A percentile compares a stretch with the other conserved stretches of the same genome.
Evolutionary conservation across 1,139 yeast species (phyloP).

Genomic region (Magnusiomyces tetraspermus): DNA sequence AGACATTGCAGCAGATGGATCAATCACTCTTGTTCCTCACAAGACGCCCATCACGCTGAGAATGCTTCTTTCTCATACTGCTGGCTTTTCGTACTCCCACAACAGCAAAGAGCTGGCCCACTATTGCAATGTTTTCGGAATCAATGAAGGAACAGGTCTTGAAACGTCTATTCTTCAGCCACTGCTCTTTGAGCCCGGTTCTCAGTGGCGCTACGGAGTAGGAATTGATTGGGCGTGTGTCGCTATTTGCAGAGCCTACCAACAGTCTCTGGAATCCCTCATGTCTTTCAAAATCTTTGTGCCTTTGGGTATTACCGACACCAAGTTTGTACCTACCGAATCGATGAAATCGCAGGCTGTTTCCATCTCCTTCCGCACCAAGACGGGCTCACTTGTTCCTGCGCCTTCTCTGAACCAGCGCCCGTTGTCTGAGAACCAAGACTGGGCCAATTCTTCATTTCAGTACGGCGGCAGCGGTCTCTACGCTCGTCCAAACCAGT

Average conservation of each 20-base stretch:
- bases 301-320: conserved; percentile 5
- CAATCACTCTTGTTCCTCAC: conserved; percentile 29
- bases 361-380: conserved; percentile 7
- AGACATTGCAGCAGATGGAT: conserved; percentile 35
- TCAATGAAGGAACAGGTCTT: conserved; percentile 10
- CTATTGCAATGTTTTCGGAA: conserved; percentile 6
- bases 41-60: conserved; percentile 36
- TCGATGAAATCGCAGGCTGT: conserved; percentile 3
- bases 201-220: conserved; percentile 43
- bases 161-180: conserved; percentile 30
- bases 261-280: neutral
- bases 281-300: conserved; percentile 1
- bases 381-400: neutral
- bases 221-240: conserved; percentile 47
- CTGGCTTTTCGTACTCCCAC: conserved; percentile 22
- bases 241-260: conserved; percentile 27
- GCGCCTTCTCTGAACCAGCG: conserved; percentile 3
- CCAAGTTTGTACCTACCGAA: conserved; percentile 1
- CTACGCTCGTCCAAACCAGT: conserved; percentile 38
- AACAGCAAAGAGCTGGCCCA: conserved; percentile 25
- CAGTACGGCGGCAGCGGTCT: conserved; percentile 41
- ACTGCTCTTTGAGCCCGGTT: conserved; percentile 45
- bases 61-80: conserved; percentile 42
- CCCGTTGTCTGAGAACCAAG: neutral
- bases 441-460: neutral